phyloP scores from a whole-genome alignment of 306 rosid genomes.

The Gastrolobium villosum region DNA sequence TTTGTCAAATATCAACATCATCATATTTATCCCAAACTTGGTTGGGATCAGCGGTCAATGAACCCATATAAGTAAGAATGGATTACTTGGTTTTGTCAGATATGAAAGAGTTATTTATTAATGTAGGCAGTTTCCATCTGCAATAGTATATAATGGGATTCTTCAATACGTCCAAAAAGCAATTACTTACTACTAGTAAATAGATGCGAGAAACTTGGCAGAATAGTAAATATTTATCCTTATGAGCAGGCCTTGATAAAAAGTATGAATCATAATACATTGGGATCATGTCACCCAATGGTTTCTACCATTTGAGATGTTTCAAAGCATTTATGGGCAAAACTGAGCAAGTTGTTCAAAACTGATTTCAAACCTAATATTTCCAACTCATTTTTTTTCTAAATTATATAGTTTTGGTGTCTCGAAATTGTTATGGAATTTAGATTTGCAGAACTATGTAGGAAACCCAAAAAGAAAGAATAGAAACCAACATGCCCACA shows the following conservation, averaged over 20 bases:
- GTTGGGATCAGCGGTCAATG: too few relatives aligned
- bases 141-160: slow-evolving; percentile 19
- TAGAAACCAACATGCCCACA: background rate
- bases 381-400: background rate
- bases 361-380: slow-evolving; percentile 8
- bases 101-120: background rate
- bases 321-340: background rate
- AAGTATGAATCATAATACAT: background rate
- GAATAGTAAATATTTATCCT: background rate
- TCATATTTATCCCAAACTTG: too few relatives aligned
- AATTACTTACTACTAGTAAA: background rate
- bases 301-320: slow-evolving; percentile 5
- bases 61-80: too few relatives aligned
- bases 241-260: background rate
- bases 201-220: background rate
- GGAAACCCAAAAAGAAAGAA: background rate
- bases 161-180: slow-evolving; percentile 4
- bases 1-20: background rate
- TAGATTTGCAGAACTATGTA: background rate
- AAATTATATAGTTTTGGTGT: background rate
- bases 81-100: background rate
- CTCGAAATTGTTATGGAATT: background rate
- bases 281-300: slow-evolving; percentile 14
- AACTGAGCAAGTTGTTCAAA: background rate
- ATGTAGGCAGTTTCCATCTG: background rate